These are phyloP conservation scores for Phyllostachys edulis DNA, from an alignment of 176 grass and related monocot genomes.

Conservation along the genomic window DNA sequence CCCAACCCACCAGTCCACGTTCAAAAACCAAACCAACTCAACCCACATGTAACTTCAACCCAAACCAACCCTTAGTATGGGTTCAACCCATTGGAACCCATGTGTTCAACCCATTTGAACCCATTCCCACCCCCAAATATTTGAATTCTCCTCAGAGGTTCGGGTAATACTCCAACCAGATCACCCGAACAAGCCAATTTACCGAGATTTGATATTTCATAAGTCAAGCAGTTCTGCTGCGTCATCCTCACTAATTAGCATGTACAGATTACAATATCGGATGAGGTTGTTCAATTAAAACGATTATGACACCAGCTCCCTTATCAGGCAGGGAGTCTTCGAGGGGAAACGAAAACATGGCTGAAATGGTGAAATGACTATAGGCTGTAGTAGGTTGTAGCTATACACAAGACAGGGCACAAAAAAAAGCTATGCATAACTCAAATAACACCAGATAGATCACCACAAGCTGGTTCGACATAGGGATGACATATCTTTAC, in stretches of 20 bases:
- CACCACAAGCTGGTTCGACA: slow-evolving; percentile 40
- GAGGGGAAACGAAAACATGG: slow-evolving; percentile 5
- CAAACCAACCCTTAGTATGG: too few species aligned
- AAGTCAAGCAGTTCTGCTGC: too few species aligned
- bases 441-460: slow-evolving; percentile 40
- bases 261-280: neutral
- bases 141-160: too few species aligned
- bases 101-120: too few species aligned
- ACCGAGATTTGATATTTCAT: too few species aligned
- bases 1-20: too few species aligned
- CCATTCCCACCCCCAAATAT: too few species aligned
- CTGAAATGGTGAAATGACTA: slow-evolving; percentile 2
- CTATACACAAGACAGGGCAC: slow-evolving; percentile 37
- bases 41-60: too few species aligned
- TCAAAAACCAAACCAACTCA: too few species aligned
- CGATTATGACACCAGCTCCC: slow-evolving; percentile 1
- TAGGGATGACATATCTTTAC: slow-evolving; percentile 42
- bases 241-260: too few species aligned
- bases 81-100: too few species aligned
- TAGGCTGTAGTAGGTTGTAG: slow-evolving; percentile 32
- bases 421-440: slow-evolving; percentile 27
- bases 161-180: too few species aligned
- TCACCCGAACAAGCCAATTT: neutral
- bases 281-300: slow-evolving; percentile 18
- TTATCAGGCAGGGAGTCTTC: slow-evolving; percentile 24